phyloP scores from a whole-genome alignment of 176 grass and related monocot species.

The Lolium multiflorum region DNA sequence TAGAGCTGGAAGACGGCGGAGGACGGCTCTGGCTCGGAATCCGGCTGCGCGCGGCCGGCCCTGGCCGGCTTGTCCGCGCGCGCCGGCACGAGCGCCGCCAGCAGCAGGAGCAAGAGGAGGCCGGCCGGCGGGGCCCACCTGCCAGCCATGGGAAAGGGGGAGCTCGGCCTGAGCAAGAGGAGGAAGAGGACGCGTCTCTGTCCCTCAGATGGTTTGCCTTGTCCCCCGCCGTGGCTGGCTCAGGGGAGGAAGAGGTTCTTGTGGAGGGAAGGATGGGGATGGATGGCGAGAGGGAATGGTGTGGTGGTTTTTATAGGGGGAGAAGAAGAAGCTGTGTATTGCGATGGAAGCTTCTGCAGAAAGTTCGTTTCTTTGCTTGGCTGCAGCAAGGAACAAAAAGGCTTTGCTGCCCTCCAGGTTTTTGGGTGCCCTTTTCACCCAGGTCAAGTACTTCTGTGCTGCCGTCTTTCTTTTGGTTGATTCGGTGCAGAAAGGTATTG shows the following conservation, averaged over 20 bases:
- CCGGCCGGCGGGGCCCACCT: conserved; percentile 39
- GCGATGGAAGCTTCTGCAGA: not conserved
- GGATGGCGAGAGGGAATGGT: not conserved
- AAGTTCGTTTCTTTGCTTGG: conserved; percentile 24
- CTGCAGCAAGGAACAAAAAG: conserved; percentile 35
- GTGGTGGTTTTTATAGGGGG: conserved; percentile 42
- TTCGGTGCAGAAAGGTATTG: conserved; percentile 22
- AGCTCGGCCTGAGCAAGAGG: conserved; percentile 30
- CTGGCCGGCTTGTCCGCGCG: conserved; percentile 46
- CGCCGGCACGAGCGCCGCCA: conserved; percentile 21
- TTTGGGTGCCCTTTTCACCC: conserved; percentile 34
- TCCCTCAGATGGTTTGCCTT: not conserved
- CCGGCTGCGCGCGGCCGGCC: not conserved
- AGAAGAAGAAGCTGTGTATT: conserved; percentile 2
- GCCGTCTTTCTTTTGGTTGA: conserved; percentile 26
- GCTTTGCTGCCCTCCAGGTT: not conserved
- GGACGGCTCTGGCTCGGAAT: conserved; percentile 21
- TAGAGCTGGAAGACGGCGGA: conserved; percentile 86
- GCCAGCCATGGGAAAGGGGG: conserved; percentile 29
- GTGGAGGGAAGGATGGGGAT: not conserved
- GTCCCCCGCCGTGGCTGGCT: not conserved
- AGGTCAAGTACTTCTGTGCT: not conserved
- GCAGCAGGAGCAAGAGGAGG: conserved; percentile 27
- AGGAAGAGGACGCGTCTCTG: not conserved
- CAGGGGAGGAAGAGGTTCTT: not conserved